Evolutionary conservation across 2,329 filamentous ascomycete genomes (phyloP).

Genomic region (Huntiella omanensis): DNA sequence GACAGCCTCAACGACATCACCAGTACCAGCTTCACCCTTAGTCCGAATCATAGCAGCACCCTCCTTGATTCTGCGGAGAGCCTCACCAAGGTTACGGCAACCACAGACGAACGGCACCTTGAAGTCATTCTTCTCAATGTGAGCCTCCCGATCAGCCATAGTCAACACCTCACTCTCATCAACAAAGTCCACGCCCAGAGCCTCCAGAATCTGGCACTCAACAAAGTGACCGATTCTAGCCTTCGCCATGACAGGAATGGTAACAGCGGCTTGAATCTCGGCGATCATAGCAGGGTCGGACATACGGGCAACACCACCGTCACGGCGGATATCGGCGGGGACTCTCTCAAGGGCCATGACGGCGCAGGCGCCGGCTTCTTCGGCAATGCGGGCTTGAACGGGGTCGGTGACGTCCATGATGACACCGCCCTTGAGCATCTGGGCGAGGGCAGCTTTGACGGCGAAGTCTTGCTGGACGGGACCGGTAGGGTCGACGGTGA

Average conservation of each 20-base stretch:
- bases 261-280: slow-evolving; percentile 85
- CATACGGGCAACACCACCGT: slow-evolving; percentile 94
- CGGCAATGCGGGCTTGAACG: slow-evolving; percentile 86
- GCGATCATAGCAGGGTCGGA: slow-evolving; percentile 87
- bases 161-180: slow-evolving; percentile 97
- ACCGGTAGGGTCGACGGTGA: slow-evolving; percentile 11
- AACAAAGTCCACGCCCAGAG: slow-evolving; percentile 90
- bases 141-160: slow-evolving; percentile 73
- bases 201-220: slow-evolving; percentile 95
- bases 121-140: slow-evolving; percentile 78
- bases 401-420: slow-evolving; percentile 98
- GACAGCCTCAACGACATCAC: slow-evolving; percentile 91
- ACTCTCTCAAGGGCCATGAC: slow-evolving; percentile 99
- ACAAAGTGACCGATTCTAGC: slow-evolving; percentile 95
- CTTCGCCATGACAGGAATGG: slow-evolving; percentile 98
- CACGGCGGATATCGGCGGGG: slow-evolving; percentile 79
- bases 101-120: slow-evolving; percentile 87
- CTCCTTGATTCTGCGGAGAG: slow-evolving; percentile 73
- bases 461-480: slow-evolving; percentile 39
- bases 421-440: slow-evolving; percentile 97
- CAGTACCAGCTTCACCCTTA: slow-evolving; percentile 93
- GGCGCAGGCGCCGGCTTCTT: slow-evolving; percentile 85
- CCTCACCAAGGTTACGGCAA: slow-evolving; percentile 85
- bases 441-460: slow-evolving; percentile 85
- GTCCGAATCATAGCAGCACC: slow-evolving; percentile 98